Base-by-base conservation (phyloP, 495 filamentous ascomycete genomes). In the Elasticomyces elasticus region DNA sequence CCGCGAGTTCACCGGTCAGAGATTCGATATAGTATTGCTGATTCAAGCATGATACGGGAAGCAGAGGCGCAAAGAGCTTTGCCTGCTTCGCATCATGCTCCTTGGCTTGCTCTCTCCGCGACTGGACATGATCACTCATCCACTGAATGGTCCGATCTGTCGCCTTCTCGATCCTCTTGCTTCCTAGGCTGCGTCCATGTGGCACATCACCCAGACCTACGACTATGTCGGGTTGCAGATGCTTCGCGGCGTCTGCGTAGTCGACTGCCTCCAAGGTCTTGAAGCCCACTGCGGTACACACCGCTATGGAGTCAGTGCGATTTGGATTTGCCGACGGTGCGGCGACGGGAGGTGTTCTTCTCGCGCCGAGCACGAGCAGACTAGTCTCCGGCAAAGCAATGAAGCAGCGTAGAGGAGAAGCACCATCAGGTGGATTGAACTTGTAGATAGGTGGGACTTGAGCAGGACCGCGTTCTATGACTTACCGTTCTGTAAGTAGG, bases 231-330 rank as follows among this genome's bases (percentile, higher is more conserved):
- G 94, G 89, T 10, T 71, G 72, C 17, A 96, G 69, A 35, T 71
- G 76, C 45, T 73, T 67, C 4, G 82, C 67, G 12, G 79, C 81
- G 11, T 77, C 68, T 28, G 77, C 71, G 69, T 89, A 97, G 43
- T 89, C 78, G 1, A 75, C 69, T 0, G 79, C 78, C 45, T 76
- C 74, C 11, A 98, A 70, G 53, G 76, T 70, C 40, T 79, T 75
- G 69, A 92, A 96, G 26, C 92, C 92, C 1, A 87, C 80, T 1
- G 85, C 85, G 7, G 92, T 96, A 50, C 84, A 78, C 43, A 97
- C 75, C 15, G 85, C 79, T 33, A 97, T 76, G 28, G 82, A 78
- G 25, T 75, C 75, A 42, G 83, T 76, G 19, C 80, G 85, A 40
- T 83, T 77, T 17, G 80, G 85, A 64, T 95, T 96, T 13, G 83